Base-by-base conservation (phyloP, 129 eudicot genomes). In the Mikania micrantha region DNA sequence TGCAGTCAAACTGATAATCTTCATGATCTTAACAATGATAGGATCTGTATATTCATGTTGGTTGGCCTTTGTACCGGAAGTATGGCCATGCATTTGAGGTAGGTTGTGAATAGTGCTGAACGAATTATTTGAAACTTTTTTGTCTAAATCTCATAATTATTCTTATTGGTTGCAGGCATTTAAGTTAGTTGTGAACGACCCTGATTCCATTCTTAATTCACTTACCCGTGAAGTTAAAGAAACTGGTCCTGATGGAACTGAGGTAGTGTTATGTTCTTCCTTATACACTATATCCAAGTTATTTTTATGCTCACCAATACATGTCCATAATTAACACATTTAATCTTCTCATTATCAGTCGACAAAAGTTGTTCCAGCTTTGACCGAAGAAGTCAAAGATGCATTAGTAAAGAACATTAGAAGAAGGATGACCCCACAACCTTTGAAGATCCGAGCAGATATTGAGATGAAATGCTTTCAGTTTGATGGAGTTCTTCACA, bases 31-130 rank as follows among this genome's bases (percentile, higher is more conserved):
- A 74, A 40, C 38, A 44, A 73, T 67, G 78, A 77, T 86, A 86
- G 95, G 95, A 87, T 64, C 74, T 87, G 69, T 87, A 87, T 74
- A 70, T 87, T 39, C 89, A 78, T 63, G 85, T 87, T 67, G 95
- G 90, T 54, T 87, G 95, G 95, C 95, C 95, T 53, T 72, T 87
- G 58, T 87, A 87, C 70, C 72, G 85, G 40, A 87, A 87, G 53
- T 84, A 87, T 67, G 95, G 95, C 17, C 95, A 87, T 74, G 95
- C 95, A 24, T 84, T 84, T 40, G 90, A 85, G 82, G 90, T 82
- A 15, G 50, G 78, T 67, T 42, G 12, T 38, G 25, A 59, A 59
- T 15, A 31, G 3, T 16, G 7, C 41, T 32, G 27, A 59, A 32
- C 24, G 41, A 31, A n/a, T n/a, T n/a, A 7, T 32, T 21, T 2